Evolutionary conservation across 169 alveolate genomes (phyloP).

Genomic region (Eimeria maxima): DNA sequence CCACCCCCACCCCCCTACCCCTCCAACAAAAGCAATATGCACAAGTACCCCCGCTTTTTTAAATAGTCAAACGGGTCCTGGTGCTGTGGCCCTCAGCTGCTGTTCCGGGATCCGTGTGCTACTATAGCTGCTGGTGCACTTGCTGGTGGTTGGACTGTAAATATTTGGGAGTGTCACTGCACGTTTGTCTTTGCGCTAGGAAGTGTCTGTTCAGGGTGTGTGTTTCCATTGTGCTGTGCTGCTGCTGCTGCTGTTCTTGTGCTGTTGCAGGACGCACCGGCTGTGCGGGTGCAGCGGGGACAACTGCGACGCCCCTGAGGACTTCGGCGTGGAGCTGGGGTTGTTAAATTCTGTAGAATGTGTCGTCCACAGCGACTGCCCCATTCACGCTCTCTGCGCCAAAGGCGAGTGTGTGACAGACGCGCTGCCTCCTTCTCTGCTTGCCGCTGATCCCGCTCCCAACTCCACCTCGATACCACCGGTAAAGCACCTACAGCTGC

Average conservation of each 20-base stretch:
- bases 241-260: background rate
- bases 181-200: too few relatives aligned
- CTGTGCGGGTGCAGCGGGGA: constrained; percentile 89
- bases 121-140: background rate
- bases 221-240: too few relatives aligned
- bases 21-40: too few relatives aligned
- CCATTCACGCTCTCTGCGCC: constrained; percentile 71
- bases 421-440: constrained; percentile 84
- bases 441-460: constrained; percentile 83
- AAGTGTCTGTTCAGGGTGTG: too few relatives aligned
- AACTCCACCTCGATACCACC: constrained; percentile 86
- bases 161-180: too few relatives aligned
- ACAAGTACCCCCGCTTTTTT: too few relatives aligned
- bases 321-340: constrained; percentile 88
- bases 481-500: constrained; percentile 79
- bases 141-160: too few relatives aligned
- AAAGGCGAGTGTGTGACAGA: constrained; percentile 86
- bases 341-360: constrained; percentile 82
- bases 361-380: constrained; percentile 77
- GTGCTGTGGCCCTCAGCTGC: constrained; percentile 2
- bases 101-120: background rate
- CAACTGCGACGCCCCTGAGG: constrained; percentile 87
- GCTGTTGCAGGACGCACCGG: constrained; percentile 83
- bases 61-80: background rate
- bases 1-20: too few relatives aligned